These are phyloP conservation scores for Lactarius indigo DNA, from an alignment of 768 basidiomycete genomes.

Conservation along the genomic window DNA sequence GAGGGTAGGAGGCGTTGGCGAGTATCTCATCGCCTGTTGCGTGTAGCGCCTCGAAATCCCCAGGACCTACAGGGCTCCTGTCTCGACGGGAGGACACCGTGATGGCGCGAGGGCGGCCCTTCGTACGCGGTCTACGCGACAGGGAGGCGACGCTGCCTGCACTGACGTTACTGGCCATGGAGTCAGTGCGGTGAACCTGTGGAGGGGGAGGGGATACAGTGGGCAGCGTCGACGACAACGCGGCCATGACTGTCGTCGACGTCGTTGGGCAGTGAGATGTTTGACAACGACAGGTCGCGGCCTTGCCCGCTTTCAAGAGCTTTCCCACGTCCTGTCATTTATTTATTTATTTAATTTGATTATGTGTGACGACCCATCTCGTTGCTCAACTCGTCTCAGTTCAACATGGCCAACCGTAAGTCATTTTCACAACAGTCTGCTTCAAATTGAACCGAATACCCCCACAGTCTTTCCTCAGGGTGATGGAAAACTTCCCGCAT, in stretches of 20 bases:
- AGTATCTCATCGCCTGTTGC: conserved; percentile 20
- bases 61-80: conserved; percentile 28
- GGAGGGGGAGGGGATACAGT: conserved; percentile 22
- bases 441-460: neutral
- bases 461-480: conserved; percentile 57
- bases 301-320: conserved; percentile 4
- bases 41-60: conserved; percentile 18
- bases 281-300: conserved; percentile 15
- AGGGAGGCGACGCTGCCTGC: conserved; percentile 29
- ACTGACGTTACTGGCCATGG: conserved; percentile 30
- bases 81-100: conserved; percentile 29
- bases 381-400: neutral
- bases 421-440: neutral
- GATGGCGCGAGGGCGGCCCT: conserved; percentile 28
- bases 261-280: conserved; percentile 22
- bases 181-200: conserved; percentile 32
- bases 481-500: conserved; percentile 74
- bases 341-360: neutral
- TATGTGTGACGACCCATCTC: neutral
- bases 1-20: conserved; percentile 25
- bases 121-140: conserved; percentile 33
- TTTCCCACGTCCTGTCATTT: conserved; percentile 14
- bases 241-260: conserved; percentile 32
- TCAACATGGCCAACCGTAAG: conserved; percentile 2
- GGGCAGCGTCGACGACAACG: conserved; percentile 30